A percentile compares a stretch with the other conserved stretches of the same genome.
phyloP scores from a whole-genome alignment of 2,329 filamentous ascomycete genomes.

The Pyricularia sp. region DNA sequence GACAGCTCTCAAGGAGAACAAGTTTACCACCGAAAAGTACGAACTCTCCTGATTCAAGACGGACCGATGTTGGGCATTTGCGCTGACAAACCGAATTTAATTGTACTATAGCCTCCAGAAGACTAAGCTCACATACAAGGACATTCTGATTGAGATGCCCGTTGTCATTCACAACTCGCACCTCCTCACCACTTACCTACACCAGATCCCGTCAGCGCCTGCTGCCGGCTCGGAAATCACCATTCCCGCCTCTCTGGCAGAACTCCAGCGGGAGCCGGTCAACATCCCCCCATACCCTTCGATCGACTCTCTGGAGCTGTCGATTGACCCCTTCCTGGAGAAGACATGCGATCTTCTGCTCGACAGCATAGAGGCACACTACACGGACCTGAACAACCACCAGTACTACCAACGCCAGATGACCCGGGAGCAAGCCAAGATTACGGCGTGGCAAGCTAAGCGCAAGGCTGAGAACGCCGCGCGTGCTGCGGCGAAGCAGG shows the following conservation, averaged over 20 bases:
- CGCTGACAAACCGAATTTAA: background rate
- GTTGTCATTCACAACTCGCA: constrained; percentile 93
- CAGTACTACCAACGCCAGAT: constrained; percentile 92
- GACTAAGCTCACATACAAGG: constrained; percentile 85
- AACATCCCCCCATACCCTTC: constrained; percentile 71
- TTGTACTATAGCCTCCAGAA: constrained; percentile 68
- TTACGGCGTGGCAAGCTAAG: constrained; percentile 93
- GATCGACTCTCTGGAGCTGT: constrained; percentile 80
- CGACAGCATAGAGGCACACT: constrained; percentile 94
- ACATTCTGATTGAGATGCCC: constrained; percentile 86
- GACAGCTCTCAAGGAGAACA: constrained; percentile 87
- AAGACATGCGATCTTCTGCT: constrained; percentile 95
- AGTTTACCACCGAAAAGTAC: constrained; percentile 94
- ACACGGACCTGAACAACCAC: constrained; percentile 98
- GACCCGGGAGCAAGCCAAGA: constrained; percentile 90
- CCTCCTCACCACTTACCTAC: constrained; percentile 87
- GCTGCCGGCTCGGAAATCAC: constrained; percentile 56
- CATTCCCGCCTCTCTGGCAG: constrained; percentile 69
- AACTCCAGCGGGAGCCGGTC: constrained; percentile 58
- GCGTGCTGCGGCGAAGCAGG: constrained; percentile 77
- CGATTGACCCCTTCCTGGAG: constrained; percentile 95
- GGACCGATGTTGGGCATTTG: background rate
- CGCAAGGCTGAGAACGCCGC: constrained; percentile 91
- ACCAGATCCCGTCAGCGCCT: constrained; percentile 68
- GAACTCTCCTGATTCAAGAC: constrained; percentile 18